Base-by-base conservation (phyloP, 345 rosid species). In the Psidium friedrichsthalianum region DNA sequence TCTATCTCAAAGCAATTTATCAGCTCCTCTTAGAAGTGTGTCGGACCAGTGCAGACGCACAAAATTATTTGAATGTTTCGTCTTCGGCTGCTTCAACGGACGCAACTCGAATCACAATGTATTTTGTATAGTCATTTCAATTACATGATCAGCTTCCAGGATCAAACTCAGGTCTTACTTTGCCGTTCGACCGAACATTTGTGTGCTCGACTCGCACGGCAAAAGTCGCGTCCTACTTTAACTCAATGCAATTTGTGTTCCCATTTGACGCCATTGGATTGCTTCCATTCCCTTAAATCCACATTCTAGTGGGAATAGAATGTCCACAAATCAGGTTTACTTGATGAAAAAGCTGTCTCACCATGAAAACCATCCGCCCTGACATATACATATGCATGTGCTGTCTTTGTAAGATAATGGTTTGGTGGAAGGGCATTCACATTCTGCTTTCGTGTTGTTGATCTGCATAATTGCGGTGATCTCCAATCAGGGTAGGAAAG, bases 191-290 rank as follows among this genome's bases (percentile, higher is more conserved):
- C 25, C 8, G 25, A 8, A 64, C 12, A 1, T 64, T 21, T 36
- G 44, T 3, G 47, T 18, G 44, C 8, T 24, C 13, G 1, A 69
- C 25, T 69, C 1, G 9, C 47, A 2, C 0, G 3, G 0, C 1
- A 1, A 69, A 69, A 32, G 0, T 9, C 11, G 6, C 44, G 5
- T 32, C 44, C 76, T 15, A 3, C 76, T 64, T 64, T 24, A 32
- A 32, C 42, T 61, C 6, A 4, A 22, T 3, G 11, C 16, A 29
- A 32, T 32, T 69, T 44, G 0, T 32, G 24, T 8, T 69, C 47
- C 22, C 78, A 32, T 32, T 18, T 36, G 78, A 69, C 24, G 78
- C 47, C 24, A 27, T 36, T 4, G 32, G 44, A 32, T 0, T 69
- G 0, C 1, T 32, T 21, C 1, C 78, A 18, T 32, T 32, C 5